These are phyloP conservation scores for Hippophae gyantsensis DNA, from an alignment of 306 rosid genomes.

Conservation along the genomic window DNA sequence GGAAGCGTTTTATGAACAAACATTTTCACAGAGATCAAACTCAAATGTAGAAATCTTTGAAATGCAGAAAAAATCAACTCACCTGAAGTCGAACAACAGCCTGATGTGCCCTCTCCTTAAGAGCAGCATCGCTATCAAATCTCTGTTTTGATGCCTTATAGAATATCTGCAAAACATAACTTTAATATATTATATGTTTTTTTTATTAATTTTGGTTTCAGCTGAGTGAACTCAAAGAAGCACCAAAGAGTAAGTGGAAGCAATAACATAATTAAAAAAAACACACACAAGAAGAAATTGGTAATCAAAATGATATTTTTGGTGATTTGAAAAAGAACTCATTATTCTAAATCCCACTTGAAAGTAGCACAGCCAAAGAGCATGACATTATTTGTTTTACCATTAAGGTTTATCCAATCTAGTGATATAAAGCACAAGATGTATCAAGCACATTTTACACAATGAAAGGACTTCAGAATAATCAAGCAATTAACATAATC, in stretches of 20 bases:
- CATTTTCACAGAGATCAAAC: conserved; percentile 8
- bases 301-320: too few relatives aligned
- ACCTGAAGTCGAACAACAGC: conserved; percentile 92
- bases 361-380: background rate
- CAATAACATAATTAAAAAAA: too few relatives aligned
- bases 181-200: conserved; percentile 7
- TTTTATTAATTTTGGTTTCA: conserved; percentile 7
- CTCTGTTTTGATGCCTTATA: conserved; percentile 83
- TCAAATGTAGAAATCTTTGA: background rate
- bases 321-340: too few relatives aligned
- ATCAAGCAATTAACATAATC: conserved; percentile 2
- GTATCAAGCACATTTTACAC: background rate
- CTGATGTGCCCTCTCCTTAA: conserved; percentile 78
- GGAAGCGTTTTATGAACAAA: background rate
- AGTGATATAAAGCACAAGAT: conserved; percentile 1
- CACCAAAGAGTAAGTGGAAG: background rate
- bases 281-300: too few relatives aligned
- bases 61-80: conserved; percentile 11
- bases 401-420: background rate
- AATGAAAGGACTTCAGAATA: conserved; percentile 1
- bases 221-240: background rate
- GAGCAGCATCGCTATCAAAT: conserved; percentile 71
- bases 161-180: conserved; percentile 42
- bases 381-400: background rate
- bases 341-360: too few relatives aligned